Conservation (phyloP, 2,329 filamentous ascomycete genomes). For the Colletotrichum tropicicola region DNA sequence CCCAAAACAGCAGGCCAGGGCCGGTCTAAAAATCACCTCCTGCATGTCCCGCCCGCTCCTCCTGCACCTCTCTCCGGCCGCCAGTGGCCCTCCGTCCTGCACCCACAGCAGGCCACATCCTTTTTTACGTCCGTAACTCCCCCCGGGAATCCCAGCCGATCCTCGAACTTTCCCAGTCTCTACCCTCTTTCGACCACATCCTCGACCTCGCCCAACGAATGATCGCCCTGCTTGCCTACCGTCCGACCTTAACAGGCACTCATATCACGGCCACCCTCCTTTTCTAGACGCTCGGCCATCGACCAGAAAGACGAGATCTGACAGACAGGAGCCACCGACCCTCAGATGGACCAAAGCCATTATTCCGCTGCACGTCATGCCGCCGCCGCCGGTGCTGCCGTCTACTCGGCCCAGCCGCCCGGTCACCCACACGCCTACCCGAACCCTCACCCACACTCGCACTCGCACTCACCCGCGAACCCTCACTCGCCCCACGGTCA, state of each 20-base stretch:
- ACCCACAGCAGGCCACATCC: conserved; percentile 20
- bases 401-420: conserved; percentile 18
- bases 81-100: neutral
- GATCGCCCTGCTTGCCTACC: conserved; percentile 8
- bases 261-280: conserved; percentile 19
- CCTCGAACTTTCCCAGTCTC: conserved; percentile 18
- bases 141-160: conserved; percentile 17
- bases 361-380: conserved; percentile 31
- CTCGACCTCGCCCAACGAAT: conserved; percentile 17
- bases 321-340: conserved; percentile 12
- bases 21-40: conserved; percentile 11
- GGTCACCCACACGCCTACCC: conserved; percentile 18
- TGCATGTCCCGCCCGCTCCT: conserved; percentile 25
- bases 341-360: conserved; percentile 24
- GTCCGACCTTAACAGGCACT: conserved; percentile 18
- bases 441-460: conserved; percentile 12
- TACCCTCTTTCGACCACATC: conserved; percentile 1
- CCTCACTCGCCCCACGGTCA: conserved; percentile 23
- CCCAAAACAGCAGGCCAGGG: neutral
- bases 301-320: conserved; percentile 22
- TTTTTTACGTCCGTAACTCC: conserved; percentile 32
- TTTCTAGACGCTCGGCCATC: conserved; percentile 11
- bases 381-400: conserved; percentile 7
- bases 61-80: conserved; percentile 6
- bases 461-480: conserved; percentile 12